phyloP scores from a whole-genome alignment of 345 rosid genomes.

The Limnanthes douglasii region DNA sequence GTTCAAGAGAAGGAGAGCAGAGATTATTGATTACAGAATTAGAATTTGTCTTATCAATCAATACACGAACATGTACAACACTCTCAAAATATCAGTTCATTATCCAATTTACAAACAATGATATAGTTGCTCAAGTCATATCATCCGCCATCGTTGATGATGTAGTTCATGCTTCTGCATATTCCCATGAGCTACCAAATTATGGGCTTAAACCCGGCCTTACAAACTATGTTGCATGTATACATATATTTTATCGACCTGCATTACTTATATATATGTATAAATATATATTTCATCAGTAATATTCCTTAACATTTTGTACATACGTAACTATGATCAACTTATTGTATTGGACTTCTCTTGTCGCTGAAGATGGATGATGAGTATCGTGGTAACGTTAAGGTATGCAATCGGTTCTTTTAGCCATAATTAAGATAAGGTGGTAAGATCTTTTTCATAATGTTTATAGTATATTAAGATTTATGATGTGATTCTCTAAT shows the following conservation, averaged over 20 bases:
- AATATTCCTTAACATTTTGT: not conserved
- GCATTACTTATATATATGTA: not conserved
- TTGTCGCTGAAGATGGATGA: slow-evolving; percentile 68
- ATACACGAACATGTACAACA: slow-evolving; percentile 66
- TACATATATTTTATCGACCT: not conserved
- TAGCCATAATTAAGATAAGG: too few relatives aligned
- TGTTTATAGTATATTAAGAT: not conserved
- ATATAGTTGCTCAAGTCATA: slow-evolving; percentile 38
- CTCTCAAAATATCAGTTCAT: slow-evolving; percentile 61
- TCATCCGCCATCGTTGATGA: slow-evolving; percentile 7
- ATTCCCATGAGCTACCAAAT: slow-evolving; percentile 10
- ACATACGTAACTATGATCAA: slow-evolving; percentile 9
- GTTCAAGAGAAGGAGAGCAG: slow-evolving; percentile 66
- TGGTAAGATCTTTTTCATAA: not conserved
- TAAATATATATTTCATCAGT: not conserved
- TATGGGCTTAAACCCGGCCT: slow-evolving; percentile 7
- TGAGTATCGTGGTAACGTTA: slow-evolving; percentile 55
- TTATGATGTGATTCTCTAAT: not conserved
- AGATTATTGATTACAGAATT: slow-evolving; percentile 66
- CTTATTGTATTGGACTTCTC: slow-evolving; percentile 73
- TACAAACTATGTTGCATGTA: slow-evolving; percentile 38
- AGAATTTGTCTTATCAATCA: slow-evolving; percentile 67
- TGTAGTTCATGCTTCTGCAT: slow-evolving; percentile 6
- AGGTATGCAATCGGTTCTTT: slow-evolving; percentile 17
- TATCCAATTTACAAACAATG: slow-evolving; percentile 55